phyloP scores from a whole-genome alignment of 768 basidiomycete species.

The Serendipita vermifera region DNA sequence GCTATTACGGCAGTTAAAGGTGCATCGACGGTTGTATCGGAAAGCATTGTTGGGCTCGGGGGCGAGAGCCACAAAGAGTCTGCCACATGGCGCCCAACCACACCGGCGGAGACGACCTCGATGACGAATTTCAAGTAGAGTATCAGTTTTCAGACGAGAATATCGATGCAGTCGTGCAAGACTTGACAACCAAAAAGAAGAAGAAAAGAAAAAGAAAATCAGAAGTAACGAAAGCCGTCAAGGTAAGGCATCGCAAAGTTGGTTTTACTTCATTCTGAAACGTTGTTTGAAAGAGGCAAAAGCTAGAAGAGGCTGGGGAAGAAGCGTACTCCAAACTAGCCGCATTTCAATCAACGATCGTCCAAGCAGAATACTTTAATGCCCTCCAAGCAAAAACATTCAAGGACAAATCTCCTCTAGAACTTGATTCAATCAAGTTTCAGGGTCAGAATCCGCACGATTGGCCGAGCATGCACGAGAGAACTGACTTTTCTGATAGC shows the following conservation, averaged over 20 bases:
- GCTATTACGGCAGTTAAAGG: too few relatives aligned
- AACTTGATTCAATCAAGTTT: constrained; percentile 66
- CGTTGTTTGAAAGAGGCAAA: constrained; percentile 40
- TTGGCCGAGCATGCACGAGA: too few relatives aligned
- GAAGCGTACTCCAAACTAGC: constrained; percentile 31
- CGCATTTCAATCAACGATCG: constrained; percentile 42
- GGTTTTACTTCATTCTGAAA: constrained; percentile 33
- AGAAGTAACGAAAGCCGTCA: not conserved
- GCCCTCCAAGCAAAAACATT: constrained; percentile 57
- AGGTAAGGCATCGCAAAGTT: not conserved
- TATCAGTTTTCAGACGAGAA: constrained; percentile 26
- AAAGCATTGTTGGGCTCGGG: too few relatives aligned
- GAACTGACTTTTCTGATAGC: constrained; percentile 43
- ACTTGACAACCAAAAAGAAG: constrained; percentile 30
- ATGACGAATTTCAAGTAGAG: constrained; percentile 51
- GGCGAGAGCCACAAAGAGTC: too few relatives aligned
- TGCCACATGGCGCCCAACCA: too few relatives aligned
- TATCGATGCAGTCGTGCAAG: constrained; percentile 6
- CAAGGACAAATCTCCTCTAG: constrained; percentile 55
- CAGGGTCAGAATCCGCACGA: constrained; percentile 42
- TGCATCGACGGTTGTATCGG: too few relatives aligned
- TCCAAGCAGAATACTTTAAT: constrained; percentile 50
- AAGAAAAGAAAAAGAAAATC: constrained; percentile 58
- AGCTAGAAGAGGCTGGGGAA: constrained; percentile 20
- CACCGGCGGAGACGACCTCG: constrained; percentile 61